Evolutionary conservation across 805 yeast species (phyloP).

Genomic region (Candida adriatica): DNA sequence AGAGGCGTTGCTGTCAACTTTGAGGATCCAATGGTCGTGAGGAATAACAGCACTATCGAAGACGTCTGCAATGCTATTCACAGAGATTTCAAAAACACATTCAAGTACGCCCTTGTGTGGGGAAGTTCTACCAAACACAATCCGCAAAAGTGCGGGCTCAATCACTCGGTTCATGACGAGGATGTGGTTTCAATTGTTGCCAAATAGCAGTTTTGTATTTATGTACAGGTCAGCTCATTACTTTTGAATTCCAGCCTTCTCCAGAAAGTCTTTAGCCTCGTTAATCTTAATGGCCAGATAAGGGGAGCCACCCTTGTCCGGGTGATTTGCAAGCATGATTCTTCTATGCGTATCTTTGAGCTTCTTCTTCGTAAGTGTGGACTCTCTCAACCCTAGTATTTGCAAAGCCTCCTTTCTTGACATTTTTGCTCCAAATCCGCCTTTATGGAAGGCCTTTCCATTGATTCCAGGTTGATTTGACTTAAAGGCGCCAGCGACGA

Average conservation of each 20-base stretch:
- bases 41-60: slow-evolving; percentile 70
- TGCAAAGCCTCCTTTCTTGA: slow-evolving; percentile 81
- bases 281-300: slow-evolving; percentile 85
- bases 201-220: slow-evolving; percentile 35
- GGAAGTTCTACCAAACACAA: slow-evolving; percentile 92
- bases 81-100: slow-evolving; percentile 84
- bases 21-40: slow-evolving; percentile 84
- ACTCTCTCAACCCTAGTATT: slow-evolving; percentile 69
- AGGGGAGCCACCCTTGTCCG: slow-evolving; percentile 91
- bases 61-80: slow-evolving; percentile 90
- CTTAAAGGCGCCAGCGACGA: slow-evolving; percentile 62
- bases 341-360: slow-evolving; percentile 75
- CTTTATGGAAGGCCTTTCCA: slow-evolving; percentile 59
- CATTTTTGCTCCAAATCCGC: slow-evolving; percentile 93
- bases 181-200: slow-evolving; percentile 91
- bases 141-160: slow-evolving; percentile 93
- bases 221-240: slow-evolving; percentile 3
- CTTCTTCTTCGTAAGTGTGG: slow-evolving; percentile 52
- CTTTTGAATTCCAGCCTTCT: slow-evolving; percentile 36
- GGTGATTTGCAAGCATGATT: slow-evolving; percentile 86
- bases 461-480: slow-evolving; percentile 30
- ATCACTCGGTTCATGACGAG: slow-evolving; percentile 79
- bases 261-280: slow-evolving; percentile 81
- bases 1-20: slow-evolving; percentile 80
- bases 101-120: slow-evolving; percentile 95